These are phyloP conservation scores for Paraphaeosphaeria sporulosa DNA, from an alignment of 2,329 filamentous ascomycete genomes.

Conservation along the genomic window DNA sequence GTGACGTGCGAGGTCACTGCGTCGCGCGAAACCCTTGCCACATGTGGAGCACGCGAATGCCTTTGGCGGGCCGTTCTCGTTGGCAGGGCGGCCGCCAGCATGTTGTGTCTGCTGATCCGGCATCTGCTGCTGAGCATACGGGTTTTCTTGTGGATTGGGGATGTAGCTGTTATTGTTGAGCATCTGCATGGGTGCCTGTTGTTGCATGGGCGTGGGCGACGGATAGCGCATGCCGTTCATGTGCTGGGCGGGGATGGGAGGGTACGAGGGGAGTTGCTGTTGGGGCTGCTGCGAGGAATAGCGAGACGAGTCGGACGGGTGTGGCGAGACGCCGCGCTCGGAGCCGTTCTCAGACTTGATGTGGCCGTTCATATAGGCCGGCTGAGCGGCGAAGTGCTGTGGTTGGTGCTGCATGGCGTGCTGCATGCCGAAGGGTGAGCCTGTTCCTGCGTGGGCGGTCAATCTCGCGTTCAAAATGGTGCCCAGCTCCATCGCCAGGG, in stretches of 20 bases:
- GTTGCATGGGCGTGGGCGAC: conserved; percentile 60
- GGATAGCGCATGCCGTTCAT: conserved; percentile 62
- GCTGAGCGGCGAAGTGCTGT: conserved; percentile 55
- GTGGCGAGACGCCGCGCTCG: conserved; percentile 64
- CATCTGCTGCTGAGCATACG: conserved; percentile 51
- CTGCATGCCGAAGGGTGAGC: conserved; percentile 49
- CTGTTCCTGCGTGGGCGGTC: conserved; percentile 48
- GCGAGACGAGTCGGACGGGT: conserved; percentile 63
- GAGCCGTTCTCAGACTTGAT: conserved; percentile 67
- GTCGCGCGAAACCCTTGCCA: conserved; percentile 87
- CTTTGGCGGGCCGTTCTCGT: conserved; percentile 66
- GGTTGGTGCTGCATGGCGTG: conserved; percentile 53
- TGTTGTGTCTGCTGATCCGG: conserved; percentile 49
- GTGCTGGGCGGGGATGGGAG: conserved; percentile 58
- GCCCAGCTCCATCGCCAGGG: conserved; percentile 48
- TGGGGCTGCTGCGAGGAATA: conserved; percentile 66
- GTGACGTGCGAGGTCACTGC: conserved; percentile 93
- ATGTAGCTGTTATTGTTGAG: conserved; percentile 65
- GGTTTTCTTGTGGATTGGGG: conserved; percentile 57
- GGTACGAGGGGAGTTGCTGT: conserved; percentile 55
- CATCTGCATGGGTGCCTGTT: conserved; percentile 61
- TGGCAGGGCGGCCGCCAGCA: conserved; percentile 53
- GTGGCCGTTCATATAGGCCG: conserved; percentile 57
- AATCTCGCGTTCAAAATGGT: conserved; percentile 54
- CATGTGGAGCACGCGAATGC: conserved; percentile 91